Base-by-base conservation (phyloP, 2,329 filamentous ascomycete species). In the Xylariaceae sp. region DNA sequence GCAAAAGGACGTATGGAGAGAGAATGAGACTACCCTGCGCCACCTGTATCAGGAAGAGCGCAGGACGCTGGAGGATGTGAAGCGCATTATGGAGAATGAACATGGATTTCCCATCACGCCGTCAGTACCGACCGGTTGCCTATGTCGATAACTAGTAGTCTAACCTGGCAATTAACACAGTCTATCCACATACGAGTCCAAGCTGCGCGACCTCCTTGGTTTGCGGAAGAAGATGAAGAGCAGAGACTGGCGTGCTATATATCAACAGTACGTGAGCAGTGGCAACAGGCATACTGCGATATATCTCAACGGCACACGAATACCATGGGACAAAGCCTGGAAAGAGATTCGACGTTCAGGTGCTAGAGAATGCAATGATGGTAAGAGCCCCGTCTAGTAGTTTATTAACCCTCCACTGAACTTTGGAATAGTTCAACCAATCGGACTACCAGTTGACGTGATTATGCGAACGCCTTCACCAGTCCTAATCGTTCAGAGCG, bases 401-500 rank as follows among this genome's bases (percentile, higher is more conserved):
- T 39, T 3, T 9, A 9, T 21, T 36, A 2, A 21, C 8, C 19
- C 12, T 17, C 9, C 6, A 6, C n/a, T 41, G 16, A 43, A 6
- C 19, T 39, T 28, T 21, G n/a, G 28, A 33, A 2, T 46, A 54
- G 51, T n/a, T 11, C 17, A 17, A 1, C 3, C 7, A n/a, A 9
- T 6, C 24, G 19, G 2, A 21, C 51, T 53, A n/a, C 51, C 51
- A 19, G 6, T 12, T 16, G 51, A 41, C 17, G 51, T 53, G 4
- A 8, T 47, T 33, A 53, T 53, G 51, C 41, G 51, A 14, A 39
- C 51, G 7, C 51, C 51, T n/a, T 53, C 51, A 12, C 43, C 51
- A 14, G 19, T 6, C 11, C 4, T 28, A 23, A 8, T 31, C 14
- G 1, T 17, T 14, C 34, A 6, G 11, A 33, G 11, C 2, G 3